Evolutionary conservation across 1,284 basidiomycete genomes (phyloP), one percentile per base, ranked within the genome.

Genomic region (Anthracocystis walkeri): DNA sequence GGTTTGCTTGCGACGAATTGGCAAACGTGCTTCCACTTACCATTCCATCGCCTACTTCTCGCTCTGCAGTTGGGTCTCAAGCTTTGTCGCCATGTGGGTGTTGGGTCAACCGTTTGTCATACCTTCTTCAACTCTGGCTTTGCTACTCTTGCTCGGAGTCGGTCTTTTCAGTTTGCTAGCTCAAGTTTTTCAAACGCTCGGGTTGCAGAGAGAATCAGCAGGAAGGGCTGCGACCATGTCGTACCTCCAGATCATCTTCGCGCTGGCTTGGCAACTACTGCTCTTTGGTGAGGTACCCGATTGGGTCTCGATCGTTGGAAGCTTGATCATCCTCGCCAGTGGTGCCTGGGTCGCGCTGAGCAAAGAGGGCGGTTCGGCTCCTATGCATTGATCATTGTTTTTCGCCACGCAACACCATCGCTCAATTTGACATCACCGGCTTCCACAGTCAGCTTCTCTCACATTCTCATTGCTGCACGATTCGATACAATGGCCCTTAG

Each of bases 21-120:
- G 92, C 2, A 90, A 89, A 74, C 88, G 90, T 0, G 92, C 92
- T 3, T 91, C 92, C 77, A 88, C 92, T 0, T 85, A 93, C 61
- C 92, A 94, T 81, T 88, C 89, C 18, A 88, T 93, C 74, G 87
- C 88, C 2, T 90, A 89, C 65, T 93, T 92, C 80, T 89, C 91
- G 0, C 85, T 88, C 27, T 88, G 89, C 78, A 90, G 90, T 67
- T 88, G 90, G 3, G 83, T 91, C 31, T 88, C 89, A 0, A 87
- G 89, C 3, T 83, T 86, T 12, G 73, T 89, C 45, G 67, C 58
- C 49, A 79, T 79, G 77, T 44, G 51, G 45, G 25, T 70, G 42
- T 53, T 65, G 38, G 45, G 52, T 16, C 60, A 77, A 33, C 62
- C 63, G 1, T 76, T 77, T 21, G 59, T 78, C n/a, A 49, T 77